Evolutionary conservation across 805 yeast species (phyloP), one percentile per base, ranked within the genome.

Genomic region (Yarrowia sp.): DNA sequence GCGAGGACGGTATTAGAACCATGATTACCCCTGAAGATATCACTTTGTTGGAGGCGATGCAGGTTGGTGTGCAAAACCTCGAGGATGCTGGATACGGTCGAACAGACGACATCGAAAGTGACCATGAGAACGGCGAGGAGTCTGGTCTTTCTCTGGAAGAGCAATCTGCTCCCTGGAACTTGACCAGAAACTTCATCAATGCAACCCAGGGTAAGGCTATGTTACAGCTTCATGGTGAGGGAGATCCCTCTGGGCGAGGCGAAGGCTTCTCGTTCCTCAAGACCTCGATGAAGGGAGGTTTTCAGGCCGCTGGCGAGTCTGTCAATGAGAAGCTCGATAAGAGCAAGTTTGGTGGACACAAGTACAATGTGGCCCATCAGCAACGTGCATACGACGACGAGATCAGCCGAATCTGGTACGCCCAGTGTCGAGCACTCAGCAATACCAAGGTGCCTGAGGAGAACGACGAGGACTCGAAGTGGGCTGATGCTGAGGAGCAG

Each of bases 151-250:
- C 87, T 56, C 77, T 90, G 36, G 92, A 90, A 68, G 96, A 91
- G 69, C 96, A 91, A 71, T 77, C 90, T 59, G 87, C 98, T 0
- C 93, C 97, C 0, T 95, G 99, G 99, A 92, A 90, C 74, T 81
- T 88, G n/a, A 86, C 97, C 0, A 82, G 91, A 67, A 95, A 95
- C 75, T 95, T 95, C 72, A 85, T 92, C 64, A 90, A 86, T 74
- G 95, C 98, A 2, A 92, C 96, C 24, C 98, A 92, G 73, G 96
- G 97, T 64, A 92, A 96, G 71, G 96, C 98, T 0, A 95, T 95
- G 98, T 81, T 95, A 46, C 97, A 92, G 72, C 83, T 95, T 26
- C 90, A 90, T 72, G 97, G 97, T 14, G 92, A 87, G 63, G 98
- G 98, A 56, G 98, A 95, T 74, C 96, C 97, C 1, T 86, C 96